These are phyloP conservation scores for Leccinum subgranulosum DNA, from an alignment of 768 basidiomycete genomes.

Conservation along the genomic window DNA sequence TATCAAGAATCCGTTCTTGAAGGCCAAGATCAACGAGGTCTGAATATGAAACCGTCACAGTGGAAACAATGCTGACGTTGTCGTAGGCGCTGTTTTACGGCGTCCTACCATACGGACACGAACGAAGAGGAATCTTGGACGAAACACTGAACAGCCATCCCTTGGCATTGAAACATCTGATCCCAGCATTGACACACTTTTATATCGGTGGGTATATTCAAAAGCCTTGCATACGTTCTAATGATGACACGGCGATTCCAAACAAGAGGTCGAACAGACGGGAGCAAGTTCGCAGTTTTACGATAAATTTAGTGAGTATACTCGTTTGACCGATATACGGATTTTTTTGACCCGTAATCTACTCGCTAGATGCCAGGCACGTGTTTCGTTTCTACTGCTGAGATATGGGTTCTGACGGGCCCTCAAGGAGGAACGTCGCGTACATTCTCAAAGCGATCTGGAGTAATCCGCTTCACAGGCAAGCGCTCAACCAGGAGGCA, in stretches of 20 bases:
- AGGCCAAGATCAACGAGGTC: slow-evolving; percentile 94
- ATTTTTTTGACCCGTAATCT: slow-evolving; percentile 6
- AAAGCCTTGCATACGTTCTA: neutral
- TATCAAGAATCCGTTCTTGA: slow-evolving; percentile 98
- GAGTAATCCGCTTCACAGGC: slow-evolving; percentile 85
- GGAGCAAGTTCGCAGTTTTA: slow-evolving; percentile 98
- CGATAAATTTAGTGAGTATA: slow-evolving; percentile 86
- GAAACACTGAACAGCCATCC: slow-evolving; percentile 81
- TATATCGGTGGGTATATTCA: slow-evolving; percentile 70
- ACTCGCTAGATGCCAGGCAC: slow-evolving; percentile 49
- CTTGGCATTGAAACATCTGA: slow-evolving; percentile 82
- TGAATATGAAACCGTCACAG: slow-evolving; percentile 10
- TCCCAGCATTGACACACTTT: slow-evolving; percentile 89
- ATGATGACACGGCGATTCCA: neutral
- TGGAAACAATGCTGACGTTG: slow-evolving; percentile 3
- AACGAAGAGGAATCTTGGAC: slow-evolving; percentile 72
- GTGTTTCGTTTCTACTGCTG: slow-evolving; percentile 18
- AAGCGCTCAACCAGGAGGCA: slow-evolving; percentile 79
- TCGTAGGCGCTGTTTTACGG: slow-evolving; percentile 71
- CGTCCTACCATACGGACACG: slow-evolving; percentile 61
- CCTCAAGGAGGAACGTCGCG: slow-evolving; percentile 76
- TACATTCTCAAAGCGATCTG: slow-evolving; percentile 87
- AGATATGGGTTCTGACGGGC: slow-evolving; percentile 11
- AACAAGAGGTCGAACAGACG: slow-evolving; percentile 91
- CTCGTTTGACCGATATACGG: neutral